These are phyloP conservation scores for Galeopsis tetrahit DNA, from an alignment of 257 asterid species.

Conservation along the genomic window DNA sequence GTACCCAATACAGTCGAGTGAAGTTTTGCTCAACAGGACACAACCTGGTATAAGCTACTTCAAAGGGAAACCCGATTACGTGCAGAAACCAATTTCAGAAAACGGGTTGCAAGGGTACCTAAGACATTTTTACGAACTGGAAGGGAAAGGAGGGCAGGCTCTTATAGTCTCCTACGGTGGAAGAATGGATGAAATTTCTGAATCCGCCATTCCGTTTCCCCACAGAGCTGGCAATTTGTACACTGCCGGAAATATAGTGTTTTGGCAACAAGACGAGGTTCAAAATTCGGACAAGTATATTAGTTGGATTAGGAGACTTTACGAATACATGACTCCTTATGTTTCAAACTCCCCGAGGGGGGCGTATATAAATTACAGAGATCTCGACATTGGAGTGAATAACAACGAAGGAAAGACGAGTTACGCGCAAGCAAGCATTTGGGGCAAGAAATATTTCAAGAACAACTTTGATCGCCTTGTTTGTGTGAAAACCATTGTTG, in stretches of 20 bases:
- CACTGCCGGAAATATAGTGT: neutral
- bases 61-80: constrained; percentile 24
- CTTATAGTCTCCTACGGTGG: constrained; percentile 20
- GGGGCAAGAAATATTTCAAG: constrained; percentile 25
- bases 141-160: neutral
- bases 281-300: constrained; percentile 19
- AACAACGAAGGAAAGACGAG: neutral
- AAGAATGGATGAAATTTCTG: constrained; percentile 18
- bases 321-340: constrained; percentile 1
- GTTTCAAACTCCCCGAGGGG: neutral
- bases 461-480: constrained; percentile 18
- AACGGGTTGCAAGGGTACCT: constrained; percentile 4
- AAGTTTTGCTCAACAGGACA: constrained; percentile 15
- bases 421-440: neutral
- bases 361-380: constrained; percentile 24
- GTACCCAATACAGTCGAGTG: neutral
- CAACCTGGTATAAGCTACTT: neutral
- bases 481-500: constrained; percentile 21
- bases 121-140: neutral
- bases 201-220: constrained; percentile 21
- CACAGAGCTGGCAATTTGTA: constrained; percentile 28
- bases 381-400: constrained; percentile 22
- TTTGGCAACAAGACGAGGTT: constrained; percentile 14
- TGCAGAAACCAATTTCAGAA: constrained; percentile 13
- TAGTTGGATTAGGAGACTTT: constrained; percentile 16